Evolutionary conservation across 495 filamentous ascomycete species (phyloP).

Genomic region (Neurospora sp.): DNA sequence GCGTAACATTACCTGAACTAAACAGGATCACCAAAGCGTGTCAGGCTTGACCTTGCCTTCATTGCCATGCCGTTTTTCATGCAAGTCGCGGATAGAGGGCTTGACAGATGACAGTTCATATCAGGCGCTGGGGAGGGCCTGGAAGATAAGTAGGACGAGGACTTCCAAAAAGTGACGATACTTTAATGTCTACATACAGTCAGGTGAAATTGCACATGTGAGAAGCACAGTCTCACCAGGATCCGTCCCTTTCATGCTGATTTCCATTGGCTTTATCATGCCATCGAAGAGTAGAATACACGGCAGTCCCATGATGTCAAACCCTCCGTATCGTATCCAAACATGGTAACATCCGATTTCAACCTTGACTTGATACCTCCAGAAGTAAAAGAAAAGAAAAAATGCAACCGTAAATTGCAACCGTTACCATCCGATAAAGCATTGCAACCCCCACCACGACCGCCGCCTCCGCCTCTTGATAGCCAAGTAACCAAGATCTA

Average conservation of each 20-base stretch:
- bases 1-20: background rate
- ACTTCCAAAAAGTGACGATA: too few species aligned
- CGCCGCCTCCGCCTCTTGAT: background rate
- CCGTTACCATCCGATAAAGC: too few species aligned
- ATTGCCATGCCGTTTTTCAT: background rate
- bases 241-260: too few species aligned
- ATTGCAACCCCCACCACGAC: background rate
- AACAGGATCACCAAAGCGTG: background rate
- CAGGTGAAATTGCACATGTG: too few species aligned
- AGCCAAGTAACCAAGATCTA: background rate
- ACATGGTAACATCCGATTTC: background rate
- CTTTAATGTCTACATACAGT: too few species aligned
- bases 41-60: background rate
- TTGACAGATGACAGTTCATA: background rate
- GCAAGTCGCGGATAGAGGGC: background rate
- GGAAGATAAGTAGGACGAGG: background rate
- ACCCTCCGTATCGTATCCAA: background rate
- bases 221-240: too few species aligned
- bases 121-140: background rate
- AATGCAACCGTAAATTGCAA: background rate
- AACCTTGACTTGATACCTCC: background rate
- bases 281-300: too few species aligned
- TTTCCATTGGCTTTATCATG: too few species aligned
- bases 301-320: background rate
- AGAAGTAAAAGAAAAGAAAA: background rate